These are phyloP conservation scores for Gynochthodes officinalis DNA, from an alignment of 257 asterid species.

Conservation along the genomic window DNA sequence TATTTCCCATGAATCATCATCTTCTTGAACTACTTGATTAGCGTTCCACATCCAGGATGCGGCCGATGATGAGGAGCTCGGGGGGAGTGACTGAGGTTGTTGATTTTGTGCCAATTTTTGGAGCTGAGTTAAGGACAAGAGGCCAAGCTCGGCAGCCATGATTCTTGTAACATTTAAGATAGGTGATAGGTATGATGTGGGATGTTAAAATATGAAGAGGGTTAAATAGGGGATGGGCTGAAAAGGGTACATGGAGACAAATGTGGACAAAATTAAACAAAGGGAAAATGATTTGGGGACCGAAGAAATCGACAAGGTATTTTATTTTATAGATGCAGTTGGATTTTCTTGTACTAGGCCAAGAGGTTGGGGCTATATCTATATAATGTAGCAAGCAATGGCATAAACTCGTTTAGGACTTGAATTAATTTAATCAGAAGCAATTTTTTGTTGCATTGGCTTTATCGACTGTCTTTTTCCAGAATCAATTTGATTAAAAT, in stretches of 20 bases:
- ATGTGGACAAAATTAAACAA: constrained; percentile 2
- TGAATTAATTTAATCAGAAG: not conserved
- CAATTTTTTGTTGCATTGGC: constrained; percentile 16
- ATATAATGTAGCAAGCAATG: not conserved
- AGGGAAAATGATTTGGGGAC: not conserved
- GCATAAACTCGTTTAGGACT: not conserved
- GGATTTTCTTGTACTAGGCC: constrained; percentile 14
- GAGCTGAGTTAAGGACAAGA: constrained; percentile 16
- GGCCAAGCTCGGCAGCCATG: constrained; percentile 41
- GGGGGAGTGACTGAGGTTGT: constrained; percentile 1
- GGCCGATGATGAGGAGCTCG: not conserved
- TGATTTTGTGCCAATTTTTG: constrained; percentile 21
- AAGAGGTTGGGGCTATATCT: not conserved
- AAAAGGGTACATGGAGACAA: constrained; percentile 43
- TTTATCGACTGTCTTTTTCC: constrained; percentile 19
- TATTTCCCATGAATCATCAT: constrained; percentile 62
- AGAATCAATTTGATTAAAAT: not conserved
- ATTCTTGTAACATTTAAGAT: constrained; percentile 29
- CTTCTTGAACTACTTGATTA: constrained; percentile 23
- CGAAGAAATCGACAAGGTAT: constrained; percentile 26
- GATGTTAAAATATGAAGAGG: constrained; percentile 5
- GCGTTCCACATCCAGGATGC: constrained; percentile 35
- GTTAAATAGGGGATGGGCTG: constrained; percentile 52
- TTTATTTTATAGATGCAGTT: not conserved
- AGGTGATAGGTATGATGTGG: constrained; percentile 23